Percentiles rank a stretch among this genome's conserved stretches.
Evolutionary conservation across 1,284 basidiomycete genomes (phyloP).

Genomic region (Cryptococcus maquisensis): DNA sequence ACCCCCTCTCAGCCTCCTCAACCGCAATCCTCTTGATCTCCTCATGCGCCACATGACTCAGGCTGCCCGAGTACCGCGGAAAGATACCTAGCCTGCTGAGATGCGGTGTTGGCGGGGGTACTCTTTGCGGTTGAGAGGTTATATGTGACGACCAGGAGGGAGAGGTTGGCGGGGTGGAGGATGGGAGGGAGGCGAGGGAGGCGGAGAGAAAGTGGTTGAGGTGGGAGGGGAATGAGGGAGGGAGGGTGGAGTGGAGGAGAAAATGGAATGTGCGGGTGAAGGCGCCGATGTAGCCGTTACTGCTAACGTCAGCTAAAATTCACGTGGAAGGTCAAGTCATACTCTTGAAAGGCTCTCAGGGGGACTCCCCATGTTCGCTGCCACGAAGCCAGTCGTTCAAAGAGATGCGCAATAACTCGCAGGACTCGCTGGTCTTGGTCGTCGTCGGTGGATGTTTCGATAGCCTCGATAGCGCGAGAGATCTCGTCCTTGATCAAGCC

Average conservation of each 20-base stretch:
- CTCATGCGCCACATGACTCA: constrained; percentile 77
- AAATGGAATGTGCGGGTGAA: constrained; percentile 37
- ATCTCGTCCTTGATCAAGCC: constrained; percentile 36
- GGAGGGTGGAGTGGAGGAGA: constrained; percentile 30
- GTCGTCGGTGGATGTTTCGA: constrained; percentile 37
- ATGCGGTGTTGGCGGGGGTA: constrained; percentile 35
- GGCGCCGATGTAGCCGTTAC: constrained; percentile 8
- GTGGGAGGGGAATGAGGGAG: constrained; percentile 23
- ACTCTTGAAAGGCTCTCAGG: constrained; percentile 32
- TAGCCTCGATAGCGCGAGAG: constrained; percentile 24
- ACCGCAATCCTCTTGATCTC: constrained; percentile 70
- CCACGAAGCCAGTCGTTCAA: constrained; percentile 42
- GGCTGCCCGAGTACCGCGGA: constrained; percentile 76
- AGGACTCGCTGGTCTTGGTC: not conserved
- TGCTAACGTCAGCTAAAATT: not conserved
- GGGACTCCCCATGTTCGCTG: constrained; percentile 14
- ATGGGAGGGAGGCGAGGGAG: constrained; percentile 31
- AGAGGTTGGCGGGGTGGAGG: constrained; percentile 13
- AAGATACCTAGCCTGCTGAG: constrained; percentile 72
- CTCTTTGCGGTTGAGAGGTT: constrained; percentile 16
- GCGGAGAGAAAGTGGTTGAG: constrained; percentile 32
- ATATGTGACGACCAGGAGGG: constrained; percentile 11
- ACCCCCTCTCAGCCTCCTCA: constrained; percentile 63
- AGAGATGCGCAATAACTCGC: constrained; percentile 28
- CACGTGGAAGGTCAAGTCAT: too few species aligned